phyloP scores from a whole-genome alignment of 352 stramenopile genomes.

The Globisporangium rhizosaccharum region DNA sequence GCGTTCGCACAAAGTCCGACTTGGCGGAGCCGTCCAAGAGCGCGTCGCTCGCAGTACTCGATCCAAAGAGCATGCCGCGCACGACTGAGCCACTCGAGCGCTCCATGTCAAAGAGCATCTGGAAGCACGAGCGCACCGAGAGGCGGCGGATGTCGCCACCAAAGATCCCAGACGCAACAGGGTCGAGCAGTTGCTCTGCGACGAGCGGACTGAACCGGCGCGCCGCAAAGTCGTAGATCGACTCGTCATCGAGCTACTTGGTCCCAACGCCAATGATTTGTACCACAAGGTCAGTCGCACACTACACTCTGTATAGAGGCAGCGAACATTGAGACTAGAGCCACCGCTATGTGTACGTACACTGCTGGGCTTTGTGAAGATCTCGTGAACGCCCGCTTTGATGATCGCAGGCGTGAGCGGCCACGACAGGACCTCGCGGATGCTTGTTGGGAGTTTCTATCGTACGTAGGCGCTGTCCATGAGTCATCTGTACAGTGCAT shows the following conservation, averaged over 20 bases:
- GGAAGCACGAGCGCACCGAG: slow-evolving; percentile 78
- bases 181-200: slow-evolving; percentile 73
- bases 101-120: slow-evolving; percentile 75
- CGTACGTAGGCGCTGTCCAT: neutral
- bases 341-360: slow-evolving; percentile 6
- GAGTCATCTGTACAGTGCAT: neutral
- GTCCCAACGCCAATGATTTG: too few relatives aligned
- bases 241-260: slow-evolving; percentile 54
- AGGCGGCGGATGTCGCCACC: slow-evolving; percentile 77
- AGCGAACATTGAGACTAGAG: neutral
- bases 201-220: slow-evolving; percentile 76
- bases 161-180: slow-evolving; percentile 83
- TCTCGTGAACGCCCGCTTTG: slow-evolving; percentile 57
- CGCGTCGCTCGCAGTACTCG: slow-evolving; percentile 19
- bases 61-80: slow-evolving; percentile 60
- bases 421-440: slow-evolving; percentile 61
- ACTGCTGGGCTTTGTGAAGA: slow-evolving; percentile 34
- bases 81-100: slow-evolving; percentile 72
- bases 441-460: slow-evolving; percentile 56
- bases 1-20: slow-evolving; percentile 61
- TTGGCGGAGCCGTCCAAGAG: slow-evolving; percentile 67
- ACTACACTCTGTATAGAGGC: neutral
- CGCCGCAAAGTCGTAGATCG: slow-evolving; percentile 72
- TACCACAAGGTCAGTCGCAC: neutral
- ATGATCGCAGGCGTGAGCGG: slow-evolving; percentile 48